Conservation (phyloP, 768 basidiomycete genomes). For the Boletus sp. region DNA sequence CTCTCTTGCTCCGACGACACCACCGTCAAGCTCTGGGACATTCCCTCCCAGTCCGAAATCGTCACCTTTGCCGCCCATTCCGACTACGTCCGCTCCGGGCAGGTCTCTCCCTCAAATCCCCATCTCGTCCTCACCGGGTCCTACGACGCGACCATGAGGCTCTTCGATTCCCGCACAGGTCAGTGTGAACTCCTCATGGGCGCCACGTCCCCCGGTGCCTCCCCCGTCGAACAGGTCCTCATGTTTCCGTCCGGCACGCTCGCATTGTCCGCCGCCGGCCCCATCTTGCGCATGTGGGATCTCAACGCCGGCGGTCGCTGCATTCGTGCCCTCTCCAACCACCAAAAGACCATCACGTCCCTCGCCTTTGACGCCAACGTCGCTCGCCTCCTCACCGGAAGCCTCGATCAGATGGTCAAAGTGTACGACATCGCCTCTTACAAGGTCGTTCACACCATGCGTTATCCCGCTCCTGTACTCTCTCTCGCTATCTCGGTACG, state of each 20-base stretch:
- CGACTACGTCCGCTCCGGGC: constrained; percentile 94
- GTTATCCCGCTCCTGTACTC: constrained; percentile 90
- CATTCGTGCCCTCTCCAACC: constrained; percentile 89
- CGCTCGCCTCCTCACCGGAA: constrained; percentile 81
- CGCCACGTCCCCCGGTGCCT: constrained; percentile 26
- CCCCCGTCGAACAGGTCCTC: constrained; percentile 88
- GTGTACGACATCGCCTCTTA: constrained; percentile 94
- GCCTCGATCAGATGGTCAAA: constrained; percentile 97
- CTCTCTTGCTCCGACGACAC: constrained; percentile 97
- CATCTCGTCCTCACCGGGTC: constrained; percentile 88
- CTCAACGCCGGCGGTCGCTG: constrained; percentile 88
- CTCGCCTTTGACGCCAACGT: constrained; percentile 77
- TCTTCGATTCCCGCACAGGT: constrained; percentile 86
- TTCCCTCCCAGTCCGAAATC: constrained; percentile 81
- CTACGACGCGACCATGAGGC: constrained; percentile 86
- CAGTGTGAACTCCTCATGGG: constrained; percentile 84
- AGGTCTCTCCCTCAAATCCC: constrained; percentile 80
- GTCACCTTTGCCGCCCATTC: constrained; percentile 82
- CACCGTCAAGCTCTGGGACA: constrained; percentile 91
- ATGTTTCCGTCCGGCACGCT: constrained; percentile 90
- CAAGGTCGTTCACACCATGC: constrained; percentile 97
- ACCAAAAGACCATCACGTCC: constrained; percentile 96
- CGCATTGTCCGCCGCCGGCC: constrained; percentile 84
- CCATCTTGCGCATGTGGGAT: constrained; percentile 95
- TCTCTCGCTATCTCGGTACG: constrained; percentile 86